phyloP scores from a whole-genome alignment of 1,284 basidiomycete species.

The Athelia sp. region DNA sequence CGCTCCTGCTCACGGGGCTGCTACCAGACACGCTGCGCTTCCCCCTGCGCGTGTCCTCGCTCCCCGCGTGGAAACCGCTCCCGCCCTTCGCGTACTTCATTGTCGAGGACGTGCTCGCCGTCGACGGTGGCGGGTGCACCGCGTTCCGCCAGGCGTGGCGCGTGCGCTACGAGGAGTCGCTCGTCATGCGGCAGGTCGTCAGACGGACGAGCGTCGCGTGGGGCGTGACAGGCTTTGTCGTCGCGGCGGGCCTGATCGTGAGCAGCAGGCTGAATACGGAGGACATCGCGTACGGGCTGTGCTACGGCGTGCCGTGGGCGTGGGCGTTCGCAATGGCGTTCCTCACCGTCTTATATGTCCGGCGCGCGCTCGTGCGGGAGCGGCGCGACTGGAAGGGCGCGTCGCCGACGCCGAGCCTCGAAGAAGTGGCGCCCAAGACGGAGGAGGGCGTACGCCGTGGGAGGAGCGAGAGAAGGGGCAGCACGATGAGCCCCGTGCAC shows the following conservation, averaged over 20 bases:
- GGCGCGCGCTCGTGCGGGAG: conserved; percentile 17
- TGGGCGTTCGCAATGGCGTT: conserved; percentile 20
- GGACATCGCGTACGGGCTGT: conserved; percentile 24
- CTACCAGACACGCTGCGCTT: conserved; percentile 18
- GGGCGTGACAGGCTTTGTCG: background rate
- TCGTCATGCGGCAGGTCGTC: conserved; percentile 22
- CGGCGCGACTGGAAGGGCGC: conserved; percentile 12
- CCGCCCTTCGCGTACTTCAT: conserved; percentile 25
- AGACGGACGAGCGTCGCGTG: background rate
- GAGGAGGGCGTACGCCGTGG: no score
- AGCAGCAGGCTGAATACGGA: conserved; percentile 21
- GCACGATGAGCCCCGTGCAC: conserved; percentile 4
- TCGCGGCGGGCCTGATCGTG: conserved; percentile 15
- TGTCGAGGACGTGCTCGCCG: conserved; percentile 27
- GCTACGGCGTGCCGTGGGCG: conserved; percentile 26
- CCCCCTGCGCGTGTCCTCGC: conserved; percentile 28
- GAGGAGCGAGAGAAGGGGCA: background rate
- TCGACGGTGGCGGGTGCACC: conserved; percentile 27
- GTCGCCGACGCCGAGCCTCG: no score
- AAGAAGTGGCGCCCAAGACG: no score
- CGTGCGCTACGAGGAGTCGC: conserved; percentile 25
- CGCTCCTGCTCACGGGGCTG: conserved; percentile 15
- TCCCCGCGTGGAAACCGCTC: conserved; percentile 21
- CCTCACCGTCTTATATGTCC: conserved; percentile 16
- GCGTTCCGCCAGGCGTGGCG: conserved; percentile 29